Evolutionary conservation across 2,329 filamentous ascomycete species (phyloP).

Genomic region (Nemania serpens): DNA sequence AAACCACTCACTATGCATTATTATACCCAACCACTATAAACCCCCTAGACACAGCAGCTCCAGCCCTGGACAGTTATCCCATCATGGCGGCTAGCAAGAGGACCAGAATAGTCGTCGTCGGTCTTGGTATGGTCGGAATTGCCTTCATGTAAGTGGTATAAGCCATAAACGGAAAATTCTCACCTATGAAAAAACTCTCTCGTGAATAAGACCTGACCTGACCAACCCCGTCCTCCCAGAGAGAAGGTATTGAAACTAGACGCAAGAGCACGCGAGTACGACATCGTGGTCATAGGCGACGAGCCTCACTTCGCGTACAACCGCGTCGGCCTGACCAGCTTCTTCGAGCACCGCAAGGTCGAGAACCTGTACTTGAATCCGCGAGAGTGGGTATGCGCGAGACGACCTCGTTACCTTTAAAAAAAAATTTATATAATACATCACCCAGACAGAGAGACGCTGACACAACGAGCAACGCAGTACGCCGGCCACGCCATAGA

Average conservation of each 20-base stretch:
- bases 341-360: constrained; percentile 83
- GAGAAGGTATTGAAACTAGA: constrained; percentile 90
- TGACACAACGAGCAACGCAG: constrained; percentile 44
- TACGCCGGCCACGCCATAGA: constrained; percentile 66
- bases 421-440: no score
- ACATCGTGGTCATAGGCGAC: constrained; percentile 84
- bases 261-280: constrained; percentile 73
- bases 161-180: not conserved
- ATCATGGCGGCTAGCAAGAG: constrained; percentile 54
- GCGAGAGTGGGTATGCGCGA: constrained; percentile 71
- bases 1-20: no score
- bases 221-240: constrained; percentile 50
- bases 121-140: constrained; percentile 89
- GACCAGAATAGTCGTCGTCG: constrained; percentile 80
- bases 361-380: constrained; percentile 90
- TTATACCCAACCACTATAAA: not conserved
- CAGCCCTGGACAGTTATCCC: not conserved
- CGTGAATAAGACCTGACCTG: no score
- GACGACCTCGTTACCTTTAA: not conserved
- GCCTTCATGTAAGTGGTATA: constrained; percentile 74
- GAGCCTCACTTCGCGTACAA: constrained; percentile 90
- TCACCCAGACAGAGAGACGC: no score
- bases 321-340: constrained; percentile 84
- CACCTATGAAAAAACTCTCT: no score
- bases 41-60: constrained; percentile 21